These are phyloP conservation scores for Schizochytrium sp. DNA, from an alignment of 108 stramenopile genomes.

Conservation along the genomic window DNA sequence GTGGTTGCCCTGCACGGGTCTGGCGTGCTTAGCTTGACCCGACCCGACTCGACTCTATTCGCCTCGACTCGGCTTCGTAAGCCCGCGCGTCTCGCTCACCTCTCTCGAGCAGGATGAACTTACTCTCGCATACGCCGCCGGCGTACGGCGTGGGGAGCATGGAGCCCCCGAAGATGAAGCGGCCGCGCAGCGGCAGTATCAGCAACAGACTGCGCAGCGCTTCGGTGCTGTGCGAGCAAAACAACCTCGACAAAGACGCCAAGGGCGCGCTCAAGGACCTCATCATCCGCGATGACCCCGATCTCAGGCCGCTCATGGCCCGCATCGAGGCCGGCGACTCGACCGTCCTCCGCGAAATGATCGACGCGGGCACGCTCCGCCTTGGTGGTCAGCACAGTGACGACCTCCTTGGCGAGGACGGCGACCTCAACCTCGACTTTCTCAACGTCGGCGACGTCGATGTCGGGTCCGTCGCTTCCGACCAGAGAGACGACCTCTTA, in stretches of 20 bases:
- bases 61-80: neutral
- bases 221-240: constrained; percentile 46
- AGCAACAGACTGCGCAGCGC: constrained; percentile 38
- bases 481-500: constrained; percentile 18
- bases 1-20: no score
- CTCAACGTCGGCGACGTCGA: constrained; percentile 30
- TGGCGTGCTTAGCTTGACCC: no score
- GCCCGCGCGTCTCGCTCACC: neutral
- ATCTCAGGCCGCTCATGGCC: constrained; percentile 37
- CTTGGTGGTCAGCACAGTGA: neutral
- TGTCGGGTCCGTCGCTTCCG: constrained; percentile 22
- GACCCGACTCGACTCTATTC: no score
- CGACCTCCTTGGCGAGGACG: constrained; percentile 1
- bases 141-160: constrained; percentile 18
- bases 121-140: constrained; percentile 13
- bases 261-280: constrained; percentile 49
- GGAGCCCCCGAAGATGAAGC: constrained; percentile 41
- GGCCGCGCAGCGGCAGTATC: constrained; percentile 32
- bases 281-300: constrained; percentile 44
- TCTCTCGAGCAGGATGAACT: neutral
- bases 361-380: neutral
- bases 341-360: constrained; percentile 29
- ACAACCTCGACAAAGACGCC: constrained; percentile 46
- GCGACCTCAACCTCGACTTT: neutral
- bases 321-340: constrained; percentile 42